Evolutionary conservation across 257 asterid species (phyloP), one percentile per base, ranked within the genome.

Genomic region (Jacaranda copaia): DNA sequence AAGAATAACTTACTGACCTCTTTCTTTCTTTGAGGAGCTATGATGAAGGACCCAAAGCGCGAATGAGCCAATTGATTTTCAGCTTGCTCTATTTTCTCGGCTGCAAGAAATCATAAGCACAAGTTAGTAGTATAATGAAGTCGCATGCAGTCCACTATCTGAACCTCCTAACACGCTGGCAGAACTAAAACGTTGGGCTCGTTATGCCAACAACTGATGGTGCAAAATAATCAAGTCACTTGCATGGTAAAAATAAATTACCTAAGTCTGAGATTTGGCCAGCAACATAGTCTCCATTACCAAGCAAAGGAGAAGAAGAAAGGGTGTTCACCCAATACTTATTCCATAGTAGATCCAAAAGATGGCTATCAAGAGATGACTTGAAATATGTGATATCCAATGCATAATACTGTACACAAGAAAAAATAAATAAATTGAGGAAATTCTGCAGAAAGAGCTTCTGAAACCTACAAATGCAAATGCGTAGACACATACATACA

Each of bases 301-400:
- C 99, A 66, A 95, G 99, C 90, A 95, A 87, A 58, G 99, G 98
- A 69, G 99, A 93, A 64, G 98, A 95, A 35, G 99, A 95, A 75
- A 95, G 97, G 10, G 99, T 95, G 89, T 95, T 95, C 57, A 95
- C 99, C 99, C 99, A 95, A 77, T 95, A 95, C 81, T 95, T 93
- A 80, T 95, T 95, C 98, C 99, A 95, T 25, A 95, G 89, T 0
- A 95, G 89, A 84, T 95, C 99, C 94, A 93, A 82, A 64, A 95
- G 97, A 81, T 91, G 97, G 32, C 85, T 87, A 81, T 95, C 99
- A 67, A 95, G 96, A 66, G 97, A 89, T 18, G 98, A 95, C 85
- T 93, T 95, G 84, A 95, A 95, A 80, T 95, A 95, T n/a, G 98
- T 95, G 79, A 95, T 92, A 77, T 95, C 99, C 88, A 93, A 83